Evolutionary conservation across 345 rosid species (phyloP), one percentile per base, ranked within the genome.

Genomic region (Conringia planisiliqua): DNA sequence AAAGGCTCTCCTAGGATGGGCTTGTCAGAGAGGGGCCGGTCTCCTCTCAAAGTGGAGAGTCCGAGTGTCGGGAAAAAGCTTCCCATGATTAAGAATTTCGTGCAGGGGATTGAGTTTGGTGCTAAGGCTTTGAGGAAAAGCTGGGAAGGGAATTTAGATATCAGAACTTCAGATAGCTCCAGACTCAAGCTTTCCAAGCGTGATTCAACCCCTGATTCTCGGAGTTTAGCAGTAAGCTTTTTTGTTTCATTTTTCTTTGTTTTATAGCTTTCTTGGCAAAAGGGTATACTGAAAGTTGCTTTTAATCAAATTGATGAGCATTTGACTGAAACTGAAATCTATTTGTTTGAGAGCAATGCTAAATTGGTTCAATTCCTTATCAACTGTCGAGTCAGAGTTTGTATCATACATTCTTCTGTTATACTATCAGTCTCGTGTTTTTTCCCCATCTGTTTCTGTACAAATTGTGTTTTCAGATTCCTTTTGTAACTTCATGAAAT

Each of bases 71-170:
- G 79, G 30, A 86, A 79, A 81, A 89, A 83, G 79, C 80, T 80
- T 57, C 89, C 91, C 0, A 84, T 83, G 67, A 81, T 89, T 59
- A 86, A 81, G 83, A 86, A 78, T 61, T 78, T 90, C 54, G 89
- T 85, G 39, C 90, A 88, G 36, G 97, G 96, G 74, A 61, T 90
- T 75, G 99, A 88, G 77, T 71, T 84, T 11, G 98, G 98, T 67
- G 90, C 94, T n/a, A 95, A 88, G 82, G 97, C 94, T 24, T 82
- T 92, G 79, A 85, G 99, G 82, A 95, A 92, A 89, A 95, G 97
- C 82, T 95, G 98, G 99, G 98, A 90, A 85, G 98, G 98, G 71
- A 95, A 80, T 78, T 42, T 82, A 46, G 99, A 95, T 40, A 79
- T 85, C 61, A 90, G 89, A 80, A 82, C 67, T 35, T 75, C 82